Evolutionary conservation across 1,284 basidiomycete genomes (phyloP), one percentile per base, ranked within the genome.

Genomic region (Spongiforma sp.): DNA sequence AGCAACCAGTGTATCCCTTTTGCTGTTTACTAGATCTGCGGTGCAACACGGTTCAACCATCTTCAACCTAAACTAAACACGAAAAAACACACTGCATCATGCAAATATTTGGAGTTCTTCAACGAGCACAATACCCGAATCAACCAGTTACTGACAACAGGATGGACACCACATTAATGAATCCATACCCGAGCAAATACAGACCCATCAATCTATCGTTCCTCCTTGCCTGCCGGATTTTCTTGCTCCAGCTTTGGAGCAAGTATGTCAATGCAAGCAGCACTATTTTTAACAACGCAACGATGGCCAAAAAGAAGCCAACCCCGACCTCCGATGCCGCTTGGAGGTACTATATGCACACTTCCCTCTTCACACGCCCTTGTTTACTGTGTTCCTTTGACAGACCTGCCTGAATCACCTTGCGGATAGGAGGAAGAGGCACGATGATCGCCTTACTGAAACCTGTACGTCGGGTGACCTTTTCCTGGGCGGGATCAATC

Each of bases 101-200:
- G 95, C 67, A 96, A 81, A 62, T 83, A 80, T 73, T 83, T 87
- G 55, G 94, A 89, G 68, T 92, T 93, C 65, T 90, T 82, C 61
- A 97, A 78, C 5, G 91, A 87, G 74, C 94, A 95, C 65, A 88
- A 84, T 15, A 96, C 89, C 85, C 89, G 93, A 60, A 97, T 86
- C 36, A 92, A 69, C 36, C 93, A 79, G 80, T 50, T 1, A 84
- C 87, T 26, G 86, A 84, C 28, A 91, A 71, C 14, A 88, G 26
- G 33, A 83, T 83, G 46, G 81, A 84, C 24, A 77, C 80, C 68
- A 87, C 78, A 63, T 84, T 89, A 68, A 84, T 90, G 66, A 84
- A 69, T 1, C 90, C 90, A 74, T 92, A 93, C 1, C 84, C 76
- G 19, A 87, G 67, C 28, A 93, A 73, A 69, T 87, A 93, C 43